Base-by-base conservation (phyloP, 495 filamentous ascomycete genomes). In the Thermothielavioides terrestris region DNA sequence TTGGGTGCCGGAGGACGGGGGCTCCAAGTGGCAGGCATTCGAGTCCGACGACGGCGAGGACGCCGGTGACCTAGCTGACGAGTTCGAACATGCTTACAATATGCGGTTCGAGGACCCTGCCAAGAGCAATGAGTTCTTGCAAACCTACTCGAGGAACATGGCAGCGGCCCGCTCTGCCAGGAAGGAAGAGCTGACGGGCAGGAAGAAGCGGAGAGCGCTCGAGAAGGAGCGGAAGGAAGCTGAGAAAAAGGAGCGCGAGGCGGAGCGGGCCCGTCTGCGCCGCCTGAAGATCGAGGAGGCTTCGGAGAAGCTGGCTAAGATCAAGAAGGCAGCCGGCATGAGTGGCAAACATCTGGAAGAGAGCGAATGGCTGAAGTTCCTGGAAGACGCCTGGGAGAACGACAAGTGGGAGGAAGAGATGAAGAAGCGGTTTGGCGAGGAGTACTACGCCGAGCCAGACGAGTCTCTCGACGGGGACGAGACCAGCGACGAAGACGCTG, bases 11-110 rank as follows among this genome's bases (percentile, higher is more conserved):
- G 68, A 78, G 9, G 77, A 26, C 32, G 30, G 17, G 23, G 49
- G 65, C 15, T 69, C 62, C 20, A 72, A 78, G 22, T 85, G 82
- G 56, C 70, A 85, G 42, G 84, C 89, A 7, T 84, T 98, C 45
- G 89, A 96, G 50, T 94, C 88, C 0, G 92, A 98, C 55, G 92
- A 96, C 46, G 86, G 85, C 18, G 86, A 91, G 43, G 86, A 89
- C 30, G 85, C 89, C 25, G 84, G 89, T 41, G 73, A 80, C 12
- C 77, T 81, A 22, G 90, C 91, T 28, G 92, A 98, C 22, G 78
- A 79, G 23, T 89, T 89, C 55, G 92, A 98, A 64, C 77, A 84
- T 46, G 90, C 89, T n/a, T 98, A 94, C 71, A 98, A 98, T 66
- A 72, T 95, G 66, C 85, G 92, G 21, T 98, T 98, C 58, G 92